These are phyloP conservation scores for Ogataea chonburiensis DNA, from an alignment of 805 yeast species.

Conservation along the genomic window DNA sequence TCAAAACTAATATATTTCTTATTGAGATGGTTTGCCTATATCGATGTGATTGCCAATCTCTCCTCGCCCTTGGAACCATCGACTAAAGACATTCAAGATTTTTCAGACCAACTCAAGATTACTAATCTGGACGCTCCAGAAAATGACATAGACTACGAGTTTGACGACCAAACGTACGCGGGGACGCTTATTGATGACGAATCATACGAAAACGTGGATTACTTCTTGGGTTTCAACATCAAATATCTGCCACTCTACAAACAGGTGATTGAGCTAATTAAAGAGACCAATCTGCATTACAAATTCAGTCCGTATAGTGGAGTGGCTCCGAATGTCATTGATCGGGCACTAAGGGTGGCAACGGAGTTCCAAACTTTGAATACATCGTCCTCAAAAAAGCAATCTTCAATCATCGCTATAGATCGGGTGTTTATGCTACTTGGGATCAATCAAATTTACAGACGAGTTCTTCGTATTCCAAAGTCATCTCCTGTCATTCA, in stretches of 20 bases:
- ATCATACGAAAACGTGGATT: constrained; percentile 50
- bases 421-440: constrained; percentile 52
- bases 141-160: constrained; percentile 31
- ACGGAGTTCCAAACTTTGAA: constrained; percentile 30
- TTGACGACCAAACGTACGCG: constrained; percentile 16
- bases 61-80: constrained; percentile 47
- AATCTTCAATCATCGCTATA: constrained; percentile 38
- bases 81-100: constrained; percentile 21
- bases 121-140: neutral
- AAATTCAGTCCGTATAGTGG: constrained; percentile 8
- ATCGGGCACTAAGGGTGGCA: constrained; percentile 43
- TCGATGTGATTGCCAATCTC: constrained; percentile 62
- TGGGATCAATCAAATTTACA: constrained; percentile 54
- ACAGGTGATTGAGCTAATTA: constrained; percentile 43
- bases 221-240: constrained; percentile 64
- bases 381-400: constrained; percentile 13
- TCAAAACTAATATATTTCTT: constrained; percentile 52
- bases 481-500: constrained; percentile 47
- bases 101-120: constrained; percentile 9
- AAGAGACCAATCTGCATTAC: constrained; percentile 27
- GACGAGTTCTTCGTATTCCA: constrained; percentile 53
- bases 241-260: constrained; percentile 57
- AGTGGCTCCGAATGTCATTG: constrained; percentile 23
- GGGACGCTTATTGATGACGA: constrained; percentile 23
- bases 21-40: constrained; percentile 65